phyloP scores from a whole-genome alignment of 345 rosid genomes.

The Dipteronia dyeriana region DNA sequence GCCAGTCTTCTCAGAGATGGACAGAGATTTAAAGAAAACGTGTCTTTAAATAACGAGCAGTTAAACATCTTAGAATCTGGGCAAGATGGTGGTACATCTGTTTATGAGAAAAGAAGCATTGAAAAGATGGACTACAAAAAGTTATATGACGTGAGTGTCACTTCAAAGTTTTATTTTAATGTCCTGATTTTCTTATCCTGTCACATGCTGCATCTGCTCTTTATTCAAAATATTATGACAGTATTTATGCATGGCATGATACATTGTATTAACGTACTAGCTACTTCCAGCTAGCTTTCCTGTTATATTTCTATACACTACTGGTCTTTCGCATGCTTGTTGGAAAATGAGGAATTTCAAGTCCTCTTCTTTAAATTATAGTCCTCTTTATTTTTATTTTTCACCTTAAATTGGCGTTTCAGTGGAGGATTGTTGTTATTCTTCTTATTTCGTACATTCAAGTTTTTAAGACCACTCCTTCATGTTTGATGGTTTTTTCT shows the following conservation, averaged over 20 bases:
- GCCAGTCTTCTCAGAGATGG: slow-evolving; percentile 20
- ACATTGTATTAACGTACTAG: background rate
- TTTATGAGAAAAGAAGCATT: slow-evolving; percentile 54
- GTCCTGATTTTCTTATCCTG: background rate
- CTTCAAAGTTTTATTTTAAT: slow-evolving; percentile 8
- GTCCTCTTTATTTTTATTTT: background rate
- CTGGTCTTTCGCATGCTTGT: background rate
- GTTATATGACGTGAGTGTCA: slow-evolving; percentile 75
- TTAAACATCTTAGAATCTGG: slow-evolving; percentile 36
- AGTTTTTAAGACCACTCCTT: background rate
- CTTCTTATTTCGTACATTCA: background rate
- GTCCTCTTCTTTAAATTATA: background rate
- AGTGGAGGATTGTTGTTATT: background rate
- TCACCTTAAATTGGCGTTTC: background rate
- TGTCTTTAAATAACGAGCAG: slow-evolving; percentile 17
- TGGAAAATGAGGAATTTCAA: background rate
- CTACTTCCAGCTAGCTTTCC: background rate
- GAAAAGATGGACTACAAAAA: slow-evolving; percentile 90
- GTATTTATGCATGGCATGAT: background rate
- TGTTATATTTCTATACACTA: background rate
- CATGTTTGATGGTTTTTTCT: background rate
- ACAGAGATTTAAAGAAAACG: slow-evolving; percentile 27
- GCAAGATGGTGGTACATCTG: slow-evolving; percentile 40
- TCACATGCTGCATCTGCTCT: background rate
- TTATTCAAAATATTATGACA: background rate